These are phyloP conservation scores for Symbiodinium natans DNA, from an alignment of 73 alveolate genomes.

Conservation along the genomic window DNA sequence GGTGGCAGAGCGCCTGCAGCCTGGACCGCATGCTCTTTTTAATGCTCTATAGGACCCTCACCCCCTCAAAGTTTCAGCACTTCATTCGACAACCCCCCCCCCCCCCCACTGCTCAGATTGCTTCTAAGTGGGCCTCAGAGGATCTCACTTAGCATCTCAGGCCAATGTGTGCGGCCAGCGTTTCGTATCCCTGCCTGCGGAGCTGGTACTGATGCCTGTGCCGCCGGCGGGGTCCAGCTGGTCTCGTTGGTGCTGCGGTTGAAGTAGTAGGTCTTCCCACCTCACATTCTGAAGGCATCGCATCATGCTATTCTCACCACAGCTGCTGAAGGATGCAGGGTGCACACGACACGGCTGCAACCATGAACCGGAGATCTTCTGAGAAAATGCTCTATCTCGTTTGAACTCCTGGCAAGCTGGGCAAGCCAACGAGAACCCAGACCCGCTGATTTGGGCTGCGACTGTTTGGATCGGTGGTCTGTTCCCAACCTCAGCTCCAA, in stretches of 20 bases:
- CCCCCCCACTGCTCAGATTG: no score
- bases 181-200: neutral
- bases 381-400: no score
- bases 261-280: constrained; percentile 81
- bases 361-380: no score
- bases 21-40: neutral
- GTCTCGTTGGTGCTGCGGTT: constrained; percentile 59
- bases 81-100: neutral
- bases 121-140: no score
- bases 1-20: neutral
- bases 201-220: constrained; percentile 28
- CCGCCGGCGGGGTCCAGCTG: constrained; percentile 59
- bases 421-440: no score
- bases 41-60: neutral
- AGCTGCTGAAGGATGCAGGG: no score
- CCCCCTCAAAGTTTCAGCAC: neutral
- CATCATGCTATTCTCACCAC: no score
- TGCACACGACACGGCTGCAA: no score
- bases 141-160: no score
- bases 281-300: neutral
- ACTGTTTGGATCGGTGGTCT: neutral
- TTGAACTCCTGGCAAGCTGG: no score
- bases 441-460: neutral
- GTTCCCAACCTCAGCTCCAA: constrained; percentile 15
- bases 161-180: no score